Evolutionary conservation across 2,329 filamentous ascomycete species (phyloP).

Genomic region (Pestalotiopsis sp.): DNA sequence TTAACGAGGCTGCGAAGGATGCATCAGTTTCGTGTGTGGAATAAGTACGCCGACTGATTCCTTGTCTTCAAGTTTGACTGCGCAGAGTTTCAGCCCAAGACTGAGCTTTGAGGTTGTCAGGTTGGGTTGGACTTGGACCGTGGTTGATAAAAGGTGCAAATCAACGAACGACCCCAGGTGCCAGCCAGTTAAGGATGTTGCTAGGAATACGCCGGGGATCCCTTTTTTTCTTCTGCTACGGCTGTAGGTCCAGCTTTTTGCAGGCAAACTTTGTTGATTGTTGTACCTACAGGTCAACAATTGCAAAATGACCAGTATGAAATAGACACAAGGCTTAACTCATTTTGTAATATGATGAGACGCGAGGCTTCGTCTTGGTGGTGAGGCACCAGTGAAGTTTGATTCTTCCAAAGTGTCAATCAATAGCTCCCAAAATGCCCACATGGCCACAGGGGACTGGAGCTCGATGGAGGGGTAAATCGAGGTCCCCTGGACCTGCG

Average conservation of each 20-base stretch:
- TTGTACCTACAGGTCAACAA: background rate
- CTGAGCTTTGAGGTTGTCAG: background rate
- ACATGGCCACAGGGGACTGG: background rate
- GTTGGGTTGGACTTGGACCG: background rate
- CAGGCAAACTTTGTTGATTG: background rate
- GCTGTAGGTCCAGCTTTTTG: background rate
- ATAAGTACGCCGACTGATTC: background rate
- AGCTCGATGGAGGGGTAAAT: slow-evolving; percentile 2
- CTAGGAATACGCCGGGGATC: background rate
- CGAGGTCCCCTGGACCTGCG: background rate
- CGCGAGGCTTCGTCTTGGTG: background rate
- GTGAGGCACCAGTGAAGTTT: background rate
- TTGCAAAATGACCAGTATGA: background rate
- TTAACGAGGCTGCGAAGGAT: background rate
- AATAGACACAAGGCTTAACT: background rate
- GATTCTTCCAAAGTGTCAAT: background rate
- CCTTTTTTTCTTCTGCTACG: background rate
- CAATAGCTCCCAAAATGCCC: background rate
- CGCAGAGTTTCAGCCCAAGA: background rate
- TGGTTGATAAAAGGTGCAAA: background rate
- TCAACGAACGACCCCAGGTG: background rate
- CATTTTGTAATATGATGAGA: background rate
- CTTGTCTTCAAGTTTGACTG: background rate
- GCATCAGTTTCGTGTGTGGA: background rate
- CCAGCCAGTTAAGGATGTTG: background rate